These are phyloP conservation scores for Calonectria pseudoturangicola DNA, from an alignment of 2,329 filamentous ascomycete genomes.

Conservation along the genomic window DNA sequence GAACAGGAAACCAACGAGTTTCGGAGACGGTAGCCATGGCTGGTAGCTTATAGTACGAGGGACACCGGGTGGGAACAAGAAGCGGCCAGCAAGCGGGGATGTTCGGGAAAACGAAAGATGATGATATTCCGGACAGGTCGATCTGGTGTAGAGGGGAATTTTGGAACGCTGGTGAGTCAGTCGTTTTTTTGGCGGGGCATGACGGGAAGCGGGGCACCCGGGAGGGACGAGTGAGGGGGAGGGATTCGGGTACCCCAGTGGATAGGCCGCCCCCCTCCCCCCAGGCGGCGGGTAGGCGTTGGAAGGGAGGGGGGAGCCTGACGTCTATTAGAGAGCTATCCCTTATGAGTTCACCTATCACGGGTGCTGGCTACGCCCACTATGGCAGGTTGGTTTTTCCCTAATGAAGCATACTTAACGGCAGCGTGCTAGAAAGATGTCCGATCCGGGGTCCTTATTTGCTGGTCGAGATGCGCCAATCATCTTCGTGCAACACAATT, in stretches of 20 bases:
- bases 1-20: slow-evolving; percentile 36
- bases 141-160: slow-evolving; percentile 48
- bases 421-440: neutral
- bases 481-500: too few species aligned
- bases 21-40: slow-evolving; percentile 49
- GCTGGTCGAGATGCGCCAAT: too few species aligned
- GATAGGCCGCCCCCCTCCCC: neutral
- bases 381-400: neutral
- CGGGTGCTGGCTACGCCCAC: neutral
- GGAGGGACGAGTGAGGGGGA: slow-evolving; percentile 13
- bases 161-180: slow-evolving; percentile 51
- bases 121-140: slow-evolving; percentile 47
- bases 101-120: slow-evolving; percentile 8
- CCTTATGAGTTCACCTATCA: neutral
- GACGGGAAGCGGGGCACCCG: slow-evolving; percentile 43
- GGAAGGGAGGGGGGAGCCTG: neutral
- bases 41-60: neutral
- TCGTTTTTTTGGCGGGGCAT: slow-evolving; percentile 52
- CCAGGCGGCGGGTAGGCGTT: neutral
- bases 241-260: slow-evolving; percentile 3
- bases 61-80: neutral
- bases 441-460: too few species aligned
- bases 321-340: neutral
- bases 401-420: neutral
- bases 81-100: neutral